Evolutionary conservation across 805 yeast genomes (phyloP).

Genomic region (Saturnispora diversa): DNA sequence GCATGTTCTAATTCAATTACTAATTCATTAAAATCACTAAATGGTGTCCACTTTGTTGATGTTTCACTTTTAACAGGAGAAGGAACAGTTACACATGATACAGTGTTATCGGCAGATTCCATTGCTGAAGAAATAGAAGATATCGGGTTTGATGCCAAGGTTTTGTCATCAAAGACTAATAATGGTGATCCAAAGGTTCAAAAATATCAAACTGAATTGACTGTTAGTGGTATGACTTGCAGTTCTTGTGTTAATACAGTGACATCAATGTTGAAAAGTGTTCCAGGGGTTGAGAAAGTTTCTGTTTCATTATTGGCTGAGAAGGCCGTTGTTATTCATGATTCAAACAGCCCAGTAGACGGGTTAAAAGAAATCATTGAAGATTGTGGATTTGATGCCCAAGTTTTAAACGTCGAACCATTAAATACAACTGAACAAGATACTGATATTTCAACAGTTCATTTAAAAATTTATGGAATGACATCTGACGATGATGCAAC

Average conservation of each 20-base stretch:
- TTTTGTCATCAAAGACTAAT: constrained; percentile 12
- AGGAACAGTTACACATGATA: constrained; percentile 49
- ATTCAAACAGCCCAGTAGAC: constrained; percentile 24
- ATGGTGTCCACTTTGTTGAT: constrained; percentile 33
- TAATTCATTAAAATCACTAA: constrained; percentile 15
- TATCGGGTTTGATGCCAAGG: constrained; percentile 51
- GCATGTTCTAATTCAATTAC: constrained; percentile 70
- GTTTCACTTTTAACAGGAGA: constrained; percentile 74
- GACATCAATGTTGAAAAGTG: constrained; percentile 34
- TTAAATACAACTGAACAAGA: constrained; percentile 1
- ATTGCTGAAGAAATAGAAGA: constrained; percentile 58
- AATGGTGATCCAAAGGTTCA: too few species aligned
- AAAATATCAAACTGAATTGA: constrained; percentile 15
- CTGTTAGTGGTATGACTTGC: constrained; percentile 69
- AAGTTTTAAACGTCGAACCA: constrained; percentile 33
- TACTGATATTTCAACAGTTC: constrained; percentile 15
- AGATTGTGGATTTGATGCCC: constrained; percentile 41
- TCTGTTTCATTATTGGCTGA: constrained; percentile 68
- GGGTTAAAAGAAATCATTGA: constrained; percentile 37
- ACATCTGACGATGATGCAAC: constrained; percentile 49
- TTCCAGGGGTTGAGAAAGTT: constrained; percentile 30
- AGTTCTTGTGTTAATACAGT: constrained; percentile 58
- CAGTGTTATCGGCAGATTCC: constrained; percentile 23
- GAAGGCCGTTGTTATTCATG: constrained; percentile 52
- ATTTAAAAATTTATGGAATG: constrained; percentile 48